Base-by-base conservation (phyloP, 192 early-diverging fungal species). In the Linnemannia exigua region DNA sequence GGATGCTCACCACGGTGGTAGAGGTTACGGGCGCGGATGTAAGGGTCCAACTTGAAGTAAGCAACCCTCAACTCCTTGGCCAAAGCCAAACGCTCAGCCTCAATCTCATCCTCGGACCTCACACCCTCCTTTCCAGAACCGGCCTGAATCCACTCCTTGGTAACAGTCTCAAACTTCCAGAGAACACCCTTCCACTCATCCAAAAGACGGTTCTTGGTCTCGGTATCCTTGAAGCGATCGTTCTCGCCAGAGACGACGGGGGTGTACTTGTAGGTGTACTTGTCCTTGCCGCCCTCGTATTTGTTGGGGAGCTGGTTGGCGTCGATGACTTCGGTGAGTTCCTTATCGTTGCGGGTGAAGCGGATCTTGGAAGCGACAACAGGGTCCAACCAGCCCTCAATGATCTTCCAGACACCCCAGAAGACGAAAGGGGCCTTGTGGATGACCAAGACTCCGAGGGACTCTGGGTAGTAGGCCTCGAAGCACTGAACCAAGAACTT, bases 351-450 rank as follows among this genome's bases (percentile, higher is more conserved):
- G 17, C 91, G 90, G 15, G 92, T 90, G 80, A 98, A 97, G 19
- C 88, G 77, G 72, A 98, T 91, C 84, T 98, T 98, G 58, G 90
- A 87, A n/a, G 92, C 96, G 1, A 98, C 97, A 16, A 97, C 95
- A 36, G 97, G 96, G 80, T 97, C 97, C 20, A 98, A 87, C 88
- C 95, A 88, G 48, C 95, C 94, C 68, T 91, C 82, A 72, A 97
- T 93, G 37, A 97, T 79, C 70, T 90, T 91, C 97, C 97, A 98
- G 50, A 96, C 88, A 38, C 91, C 92, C 58, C 91, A 88, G 87
- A 98, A 98, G 36, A 97, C 89, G 94, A 96, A 96, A 52, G 96
- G 96, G 0, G 96, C 95, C 77, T 93, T 92, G 87, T 97, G 95
- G 50, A 97, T 92, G 4, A 97, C 87, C 33, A 92, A 88, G 11